Conservation (phyloP, 225 moss, liverwort and hornwort species). For the Pleurozium schreberi region DNA sequence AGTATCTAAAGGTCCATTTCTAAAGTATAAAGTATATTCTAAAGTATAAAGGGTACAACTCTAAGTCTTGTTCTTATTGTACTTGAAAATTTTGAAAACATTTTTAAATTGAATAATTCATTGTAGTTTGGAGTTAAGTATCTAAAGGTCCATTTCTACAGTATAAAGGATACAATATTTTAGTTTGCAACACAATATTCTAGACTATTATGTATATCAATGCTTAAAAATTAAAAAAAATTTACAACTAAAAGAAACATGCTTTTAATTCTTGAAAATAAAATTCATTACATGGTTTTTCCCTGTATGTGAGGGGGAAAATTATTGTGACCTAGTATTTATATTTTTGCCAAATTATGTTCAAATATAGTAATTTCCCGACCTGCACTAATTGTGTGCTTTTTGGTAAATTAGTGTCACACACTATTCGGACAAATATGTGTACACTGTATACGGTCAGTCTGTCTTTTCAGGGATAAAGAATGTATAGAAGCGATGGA, state of each 20-base stretch:
- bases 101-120: background rate
- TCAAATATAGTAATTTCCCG: too few relatives aligned
- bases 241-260: background rate
- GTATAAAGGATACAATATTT: too few relatives aligned
- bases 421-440: background rate
- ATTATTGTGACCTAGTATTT: background rate
- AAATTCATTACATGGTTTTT: accelerated
- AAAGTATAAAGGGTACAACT: too few relatives aligned
- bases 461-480: background rate
- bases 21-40: too few relatives aligned
- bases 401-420: background rate
- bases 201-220: background rate
- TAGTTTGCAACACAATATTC: background rate
- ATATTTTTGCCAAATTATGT: background rate
- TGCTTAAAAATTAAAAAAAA: background rate
- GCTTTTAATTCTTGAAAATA: accelerated
- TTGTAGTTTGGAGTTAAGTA: background rate
- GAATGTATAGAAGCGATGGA: too few relatives aligned
- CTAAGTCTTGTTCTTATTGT: too few relatives aligned
- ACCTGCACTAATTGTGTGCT: background rate
- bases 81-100: background rate
- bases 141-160: accelerated
- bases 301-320: accelerated
- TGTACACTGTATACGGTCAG: background rate
- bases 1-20: background rate